These are phyloP conservation scores for Paraphaeosphaeria sporulosa DNA, from an alignment of 2,329 filamentous ascomycete species.

Conservation along the genomic window DNA sequence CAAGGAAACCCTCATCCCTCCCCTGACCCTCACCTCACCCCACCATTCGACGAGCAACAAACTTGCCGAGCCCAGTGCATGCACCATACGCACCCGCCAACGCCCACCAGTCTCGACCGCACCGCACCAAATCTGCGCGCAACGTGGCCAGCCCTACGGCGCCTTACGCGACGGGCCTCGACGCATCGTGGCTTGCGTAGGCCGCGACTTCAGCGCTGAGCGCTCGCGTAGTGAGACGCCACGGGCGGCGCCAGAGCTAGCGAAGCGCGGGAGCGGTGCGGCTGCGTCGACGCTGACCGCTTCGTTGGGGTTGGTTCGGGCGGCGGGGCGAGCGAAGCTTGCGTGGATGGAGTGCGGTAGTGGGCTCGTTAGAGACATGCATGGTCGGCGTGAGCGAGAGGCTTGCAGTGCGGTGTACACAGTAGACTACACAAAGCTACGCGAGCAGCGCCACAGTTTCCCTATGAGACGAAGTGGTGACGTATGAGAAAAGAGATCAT, in stretches of 20 bases:
- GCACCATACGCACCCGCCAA: background rate
- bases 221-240: background rate
- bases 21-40: too few species aligned
- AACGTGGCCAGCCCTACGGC: background rate
- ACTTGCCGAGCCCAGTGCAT: too few species aligned
- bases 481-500: background rate
- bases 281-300: background rate
- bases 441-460: background rate
- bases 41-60: too few species aligned
- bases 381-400: background rate
- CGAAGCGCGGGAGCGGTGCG: background rate
- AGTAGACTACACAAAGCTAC: background rate
- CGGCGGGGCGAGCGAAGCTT: background rate
- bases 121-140: background rate
- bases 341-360: too few species aligned
- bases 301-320: background rate
- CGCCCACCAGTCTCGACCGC: background rate
- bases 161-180: background rate
- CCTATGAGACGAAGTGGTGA: background rate
- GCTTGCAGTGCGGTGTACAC: background rate
- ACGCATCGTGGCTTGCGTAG: too few species aligned
- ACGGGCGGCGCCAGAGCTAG: background rate
- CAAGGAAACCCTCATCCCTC: too few species aligned
- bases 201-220: background rate
- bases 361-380: background rate